Evolutionary conservation across 2,329 filamentous ascomycete species (phyloP).

Genomic region (Aspergillus ruber): DNA sequence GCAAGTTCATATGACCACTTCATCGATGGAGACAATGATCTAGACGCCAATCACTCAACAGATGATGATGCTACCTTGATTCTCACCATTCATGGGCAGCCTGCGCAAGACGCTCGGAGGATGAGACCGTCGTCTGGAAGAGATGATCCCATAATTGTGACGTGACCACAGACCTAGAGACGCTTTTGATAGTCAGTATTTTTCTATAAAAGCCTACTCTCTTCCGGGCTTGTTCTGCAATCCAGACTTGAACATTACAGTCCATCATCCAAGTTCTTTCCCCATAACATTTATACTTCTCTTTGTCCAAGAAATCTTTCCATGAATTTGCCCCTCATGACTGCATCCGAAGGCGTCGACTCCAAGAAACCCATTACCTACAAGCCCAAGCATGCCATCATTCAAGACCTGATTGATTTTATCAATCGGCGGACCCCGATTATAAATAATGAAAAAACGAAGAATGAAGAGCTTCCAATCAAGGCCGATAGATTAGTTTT

Average conservation of each 20-base stretch:
- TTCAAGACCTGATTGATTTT: slow-evolving; percentile 1
- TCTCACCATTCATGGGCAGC: neutral
- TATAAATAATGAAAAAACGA: neutral
- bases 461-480: neutral
- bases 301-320: slow-evolving; percentile 1
- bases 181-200: slow-evolving; percentile 1
- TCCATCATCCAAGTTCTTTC: slow-evolving; percentile 1
- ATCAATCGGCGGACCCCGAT: slow-evolving; percentile 1
- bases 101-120: neutral
- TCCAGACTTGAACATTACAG: neutral
- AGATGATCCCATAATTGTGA: neutral
- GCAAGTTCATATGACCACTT: neutral
- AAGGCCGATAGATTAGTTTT: neutral
- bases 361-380: neutral
- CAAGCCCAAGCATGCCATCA: neutral
- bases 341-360: neutral
- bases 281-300: neutral
- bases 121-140: neutral
- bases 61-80: neutral
- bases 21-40: neutral
- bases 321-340: neutral
- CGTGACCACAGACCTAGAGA: neutral
- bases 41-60: neutral
- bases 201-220: slow-evolving; percentile 1
- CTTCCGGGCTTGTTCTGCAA: neutral